Percentiles rank a stretch among this genome's conserved stretches.
phyloP scores from a whole-genome alignment of 2,329 filamentous ascomycete genomes.

The Rugonectria rugulosa region DNA sequence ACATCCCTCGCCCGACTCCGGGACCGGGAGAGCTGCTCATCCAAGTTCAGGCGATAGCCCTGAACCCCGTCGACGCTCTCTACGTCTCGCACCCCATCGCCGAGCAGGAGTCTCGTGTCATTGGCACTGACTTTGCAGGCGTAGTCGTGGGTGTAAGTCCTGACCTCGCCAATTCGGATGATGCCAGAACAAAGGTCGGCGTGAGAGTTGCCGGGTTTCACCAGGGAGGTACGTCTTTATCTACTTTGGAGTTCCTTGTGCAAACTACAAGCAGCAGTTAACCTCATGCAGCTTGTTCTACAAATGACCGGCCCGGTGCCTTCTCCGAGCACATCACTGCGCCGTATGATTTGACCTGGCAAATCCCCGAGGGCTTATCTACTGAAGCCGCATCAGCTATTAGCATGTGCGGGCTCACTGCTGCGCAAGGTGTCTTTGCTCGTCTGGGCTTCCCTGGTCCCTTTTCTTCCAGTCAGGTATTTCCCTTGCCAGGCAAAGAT shows the following conservation, averaged over 20 bases:
- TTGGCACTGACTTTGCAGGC: constrained; percentile 53
- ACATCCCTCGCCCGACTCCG: constrained; percentile 28
- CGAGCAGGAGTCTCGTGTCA: constrained; percentile 34
- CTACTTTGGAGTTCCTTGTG: too few relatives aligned
- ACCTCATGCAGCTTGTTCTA: constrained; percentile 45
- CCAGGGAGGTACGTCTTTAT: constrained; percentile 48
- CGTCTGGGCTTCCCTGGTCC: constrained; percentile 47
- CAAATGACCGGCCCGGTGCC: constrained; percentile 52
- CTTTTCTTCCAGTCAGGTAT: constrained; percentile 28
- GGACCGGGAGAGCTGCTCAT: constrained; percentile 31
- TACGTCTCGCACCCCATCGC: constrained; percentile 43
- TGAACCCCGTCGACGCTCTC: neutral
- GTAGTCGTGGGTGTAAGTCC: constrained; percentile 34
- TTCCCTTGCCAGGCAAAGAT: rapidly evolving
- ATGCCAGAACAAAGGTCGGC: constrained; percentile 35
- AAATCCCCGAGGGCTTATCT: constrained; percentile 41
- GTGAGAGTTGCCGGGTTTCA: constrained; percentile 50
- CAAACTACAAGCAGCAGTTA: too few relatives aligned
- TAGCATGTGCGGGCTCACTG: constrained; percentile 52
- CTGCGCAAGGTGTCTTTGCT: constrained; percentile 50
- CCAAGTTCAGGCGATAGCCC: constrained; percentile 25
- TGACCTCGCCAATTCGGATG: constrained; percentile 16
- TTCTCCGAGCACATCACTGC: constrained; percentile 52
- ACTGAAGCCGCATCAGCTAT: constrained; percentile 49
- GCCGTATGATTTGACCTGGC: constrained; percentile 49